Base-by-base conservation (phyloP, 2,329 filamentous ascomycete genomes). In the Teratosphaeria epicoccoides region DNA sequence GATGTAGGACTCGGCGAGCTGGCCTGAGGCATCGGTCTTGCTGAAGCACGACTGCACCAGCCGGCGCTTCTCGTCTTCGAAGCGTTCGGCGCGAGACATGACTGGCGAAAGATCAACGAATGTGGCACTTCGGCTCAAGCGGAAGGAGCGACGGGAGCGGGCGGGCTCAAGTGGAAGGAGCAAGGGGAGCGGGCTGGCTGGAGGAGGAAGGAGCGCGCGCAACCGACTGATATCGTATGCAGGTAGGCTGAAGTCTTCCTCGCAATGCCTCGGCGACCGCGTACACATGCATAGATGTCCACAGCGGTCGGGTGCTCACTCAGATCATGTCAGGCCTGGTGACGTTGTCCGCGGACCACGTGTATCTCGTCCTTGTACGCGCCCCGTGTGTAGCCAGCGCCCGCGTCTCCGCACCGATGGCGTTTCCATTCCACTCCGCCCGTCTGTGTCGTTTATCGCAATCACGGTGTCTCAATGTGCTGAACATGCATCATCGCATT, bases 11-110 rank as follows among this genome's bases (percentile, higher is more conserved):
- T 98, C 93, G 60, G 83, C 75, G 60, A 87, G 77, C 54, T 88
- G 85, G 59, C 90, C 90, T 71, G 95, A 87, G 43, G 81, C 78
- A 66, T 97, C 93, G 64, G 84, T 84, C 74, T 94, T 96, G 69
- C 76, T 80, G 74, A 97, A 98, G 73, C 90, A 96, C 71, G 87
- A 95, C 57, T 95, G 87, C 58, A 95, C 85, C 63, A 98, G 96
- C 67, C 93, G 83, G 68, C 82, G 80, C 77, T 96, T 95, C 77
- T 98, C 93, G 66, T 97, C 89, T 70, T 98, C 93, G 69, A 97
- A 98, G 63, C 82, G 81, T 73, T 95, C 88, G 51, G 91, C 91
- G 65, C 74, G 73, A 20, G 62, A 64, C 57, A 60, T 59, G 53
- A 24, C 46, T 12, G 29, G 40, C n/a, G 50, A 25, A 9, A 14